phyloP scores from a whole-genome alignment of 2,329 filamentous ascomycete species.

The Metarhizium guizhouense region DNA sequence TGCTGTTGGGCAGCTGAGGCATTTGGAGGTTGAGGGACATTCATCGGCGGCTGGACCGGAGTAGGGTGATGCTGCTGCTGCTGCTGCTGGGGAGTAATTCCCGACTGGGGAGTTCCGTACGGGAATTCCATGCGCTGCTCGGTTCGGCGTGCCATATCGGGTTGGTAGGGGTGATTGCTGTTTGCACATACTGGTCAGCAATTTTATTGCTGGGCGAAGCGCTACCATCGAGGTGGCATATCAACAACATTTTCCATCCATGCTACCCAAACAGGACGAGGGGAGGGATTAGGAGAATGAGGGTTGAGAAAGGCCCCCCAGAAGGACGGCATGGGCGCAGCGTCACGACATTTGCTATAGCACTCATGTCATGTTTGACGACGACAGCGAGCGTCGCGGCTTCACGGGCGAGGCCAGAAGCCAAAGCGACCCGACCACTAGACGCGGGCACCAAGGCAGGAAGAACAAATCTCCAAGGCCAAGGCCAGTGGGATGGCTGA shows the following conservation, averaged over 20 bases:
- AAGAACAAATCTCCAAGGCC: background rate
- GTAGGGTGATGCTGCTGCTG: slow-evolving; percentile 28
- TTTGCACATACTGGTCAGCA: slow-evolving; percentile 19
- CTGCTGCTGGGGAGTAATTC: slow-evolving; percentile 25
- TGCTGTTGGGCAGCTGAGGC: slow-evolving; percentile 21
- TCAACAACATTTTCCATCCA: background rate
- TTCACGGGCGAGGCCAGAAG: background rate
- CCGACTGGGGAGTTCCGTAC: slow-evolving; percentile 30
- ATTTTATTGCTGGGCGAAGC: background rate
- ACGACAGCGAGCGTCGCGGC: background rate
- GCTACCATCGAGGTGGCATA: background rate
- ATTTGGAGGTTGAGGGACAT: slow-evolving; percentile 31
- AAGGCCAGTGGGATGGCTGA: background rate
- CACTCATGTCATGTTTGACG: background rate
- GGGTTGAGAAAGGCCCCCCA: background rate
- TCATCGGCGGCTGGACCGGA: slow-evolving; percentile 34
- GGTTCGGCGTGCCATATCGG: slow-evolving; percentile 39
- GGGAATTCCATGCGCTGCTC: slow-evolving; percentile 33
- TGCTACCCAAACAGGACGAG: background rate
- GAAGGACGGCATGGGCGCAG: background rate
- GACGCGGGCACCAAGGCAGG: background rate
- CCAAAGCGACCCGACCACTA: background rate
- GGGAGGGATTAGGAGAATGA: too few species aligned
- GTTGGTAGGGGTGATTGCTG: slow-evolving; percentile 40
- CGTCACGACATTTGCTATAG: background rate